These are phyloP conservation scores for Diospyros kaki DNA, from an alignment of 148 eudicot genomes.

Conservation along the genomic window DNA sequence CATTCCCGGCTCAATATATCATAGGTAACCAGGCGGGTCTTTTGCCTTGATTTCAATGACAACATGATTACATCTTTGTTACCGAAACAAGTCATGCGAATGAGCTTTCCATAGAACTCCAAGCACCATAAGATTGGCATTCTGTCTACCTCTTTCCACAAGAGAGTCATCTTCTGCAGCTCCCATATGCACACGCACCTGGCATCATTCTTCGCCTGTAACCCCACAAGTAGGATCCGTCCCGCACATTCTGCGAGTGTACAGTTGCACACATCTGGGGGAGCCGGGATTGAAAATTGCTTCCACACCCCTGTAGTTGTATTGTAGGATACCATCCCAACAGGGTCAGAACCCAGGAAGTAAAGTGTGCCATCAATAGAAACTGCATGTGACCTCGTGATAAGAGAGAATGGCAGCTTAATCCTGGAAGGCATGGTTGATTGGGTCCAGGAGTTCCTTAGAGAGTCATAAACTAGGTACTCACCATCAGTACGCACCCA, in stretches of 20 bases:
- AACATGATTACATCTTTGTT: conserved; percentile 85
- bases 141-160: conserved; percentile 99
- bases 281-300: conserved; percentile 66
- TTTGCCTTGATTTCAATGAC: conserved; percentile 75
- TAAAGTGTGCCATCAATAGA: conserved; percentile 44
- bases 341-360: conserved; percentile 80
- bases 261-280: conserved; percentile 61
- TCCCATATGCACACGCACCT: conserved; percentile 97
- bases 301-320: conserved; percentile 61
- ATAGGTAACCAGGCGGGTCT: conserved; percentile 77
- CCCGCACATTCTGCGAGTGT: conserved; percentile 76
- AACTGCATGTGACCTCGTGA: conserved; percentile 72
- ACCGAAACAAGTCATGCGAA: conserved; percentile 89
- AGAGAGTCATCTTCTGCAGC: conserved; percentile 93
- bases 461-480: conserved; percentile 75
- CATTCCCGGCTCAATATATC: conserved; percentile 60
- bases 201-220: conserved; percentile 82
- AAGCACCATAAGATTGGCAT: conserved; percentile 99
- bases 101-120: conserved; percentile 96
- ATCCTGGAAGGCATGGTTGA: conserved; percentile 49
- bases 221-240: conserved; percentile 68
- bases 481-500: conserved; percentile 89
- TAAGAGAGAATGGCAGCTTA: conserved; percentile 66
- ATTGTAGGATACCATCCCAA: conserved; percentile 74
- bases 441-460: conserved; percentile 50